Evolutionary conservation across 306 rosid species (phyloP).

Genomic region (Pterocarpus macrocarpus): DNA sequence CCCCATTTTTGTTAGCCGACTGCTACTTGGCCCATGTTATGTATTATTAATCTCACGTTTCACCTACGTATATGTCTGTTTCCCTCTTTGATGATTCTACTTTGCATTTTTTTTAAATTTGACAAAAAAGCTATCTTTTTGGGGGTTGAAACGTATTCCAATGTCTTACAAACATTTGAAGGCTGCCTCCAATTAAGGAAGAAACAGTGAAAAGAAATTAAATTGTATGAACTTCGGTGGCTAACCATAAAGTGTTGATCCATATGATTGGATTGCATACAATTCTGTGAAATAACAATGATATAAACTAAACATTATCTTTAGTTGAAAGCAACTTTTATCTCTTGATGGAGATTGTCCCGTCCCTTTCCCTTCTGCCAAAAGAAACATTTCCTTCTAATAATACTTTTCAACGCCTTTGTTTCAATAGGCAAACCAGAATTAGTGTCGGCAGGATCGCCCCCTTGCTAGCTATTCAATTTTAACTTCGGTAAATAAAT

Average conservation of each 20-base stretch:
- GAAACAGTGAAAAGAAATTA: neutral
- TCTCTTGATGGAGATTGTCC: neutral
- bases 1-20: conserved; percentile 6
- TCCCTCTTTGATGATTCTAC: neutral
- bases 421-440: neutral
- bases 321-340: conserved; percentile 13
- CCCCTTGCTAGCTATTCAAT: neutral
- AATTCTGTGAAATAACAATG: neutral
- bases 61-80: neutral
- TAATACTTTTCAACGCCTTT: neutral
- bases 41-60: neutral
- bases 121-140: neutral
- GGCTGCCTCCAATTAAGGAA: conserved; percentile 5
- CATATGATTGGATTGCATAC: conserved; percentile 1
- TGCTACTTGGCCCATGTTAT: neutral
- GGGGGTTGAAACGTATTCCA: neutral
- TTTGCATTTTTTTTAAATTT: neutral
- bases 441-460: neutral
- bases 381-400: neutral
- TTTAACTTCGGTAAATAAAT: neutral
- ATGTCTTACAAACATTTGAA: neutral
- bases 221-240: neutral
- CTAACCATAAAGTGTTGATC: neutral
- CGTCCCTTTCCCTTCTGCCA: conserved; percentile 1
- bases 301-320: conserved; percentile 15